Evolutionary conservation across 202 grass and related monocot genomes (phyloP).

Genomic region (Hordeum pubiflorum): DNA sequence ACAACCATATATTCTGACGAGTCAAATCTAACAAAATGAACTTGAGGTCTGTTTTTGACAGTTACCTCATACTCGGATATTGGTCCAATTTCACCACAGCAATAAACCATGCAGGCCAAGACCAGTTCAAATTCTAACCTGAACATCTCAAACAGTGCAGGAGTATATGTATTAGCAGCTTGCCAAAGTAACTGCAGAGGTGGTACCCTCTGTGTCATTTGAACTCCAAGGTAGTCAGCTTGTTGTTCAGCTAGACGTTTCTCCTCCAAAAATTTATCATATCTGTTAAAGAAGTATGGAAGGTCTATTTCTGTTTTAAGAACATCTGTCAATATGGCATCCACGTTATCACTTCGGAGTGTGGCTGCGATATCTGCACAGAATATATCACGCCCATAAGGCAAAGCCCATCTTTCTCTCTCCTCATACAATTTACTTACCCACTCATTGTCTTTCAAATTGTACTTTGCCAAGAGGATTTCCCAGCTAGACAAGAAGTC

Average conservation of each 20-base stretch:
- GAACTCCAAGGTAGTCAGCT: conserved; percentile 64
- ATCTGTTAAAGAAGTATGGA: conserved; percentile 48
- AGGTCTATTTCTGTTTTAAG: conserved; percentile 57
- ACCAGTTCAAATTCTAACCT: conserved; percentile 64
- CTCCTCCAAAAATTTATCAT: conserved; percentile 65
- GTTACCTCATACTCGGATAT: conserved; percentile 67
- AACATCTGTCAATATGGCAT: conserved; percentile 45
- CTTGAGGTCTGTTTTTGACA: conserved; percentile 49
- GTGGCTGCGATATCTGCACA: conserved; percentile 57
- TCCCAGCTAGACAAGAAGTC: conserved; percentile 59
- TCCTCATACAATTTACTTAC: conserved; percentile 57
- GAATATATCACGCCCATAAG: conserved; percentile 53
- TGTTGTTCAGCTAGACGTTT: conserved; percentile 64
- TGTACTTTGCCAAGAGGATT: conserved; percentile 56
- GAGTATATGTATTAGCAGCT: conserved; percentile 68
- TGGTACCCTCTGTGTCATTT: conserved; percentile 47
- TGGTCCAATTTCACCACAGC: conserved; percentile 52
- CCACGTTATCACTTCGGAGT: conserved; percentile 51
- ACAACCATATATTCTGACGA: conserved; percentile 48
- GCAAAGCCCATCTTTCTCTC: conserved; percentile 72
- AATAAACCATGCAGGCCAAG: conserved; percentile 47
- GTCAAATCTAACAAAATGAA: conserved; percentile 74
- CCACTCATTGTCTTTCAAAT: conserved; percentile 80
- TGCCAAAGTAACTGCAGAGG: conserved; percentile 65
- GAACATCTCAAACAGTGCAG: conserved; percentile 68